phyloP scores from a whole-genome alignment of 331 rosid species.

The Pyracantha coccinea region DNA sequence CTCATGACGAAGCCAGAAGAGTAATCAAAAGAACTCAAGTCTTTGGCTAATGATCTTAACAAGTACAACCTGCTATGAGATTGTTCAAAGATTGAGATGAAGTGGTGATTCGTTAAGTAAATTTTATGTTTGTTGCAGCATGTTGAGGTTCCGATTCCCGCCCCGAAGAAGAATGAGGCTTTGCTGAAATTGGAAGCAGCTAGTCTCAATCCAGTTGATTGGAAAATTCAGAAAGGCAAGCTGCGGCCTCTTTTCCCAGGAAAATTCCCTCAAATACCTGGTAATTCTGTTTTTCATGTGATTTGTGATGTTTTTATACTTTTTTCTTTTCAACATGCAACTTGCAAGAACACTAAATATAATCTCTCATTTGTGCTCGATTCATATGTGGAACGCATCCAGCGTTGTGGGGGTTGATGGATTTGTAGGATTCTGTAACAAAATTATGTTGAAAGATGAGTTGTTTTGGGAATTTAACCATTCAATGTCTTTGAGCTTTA shows the following conservation, averaged over 20 bases:
- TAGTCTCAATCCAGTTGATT: slow-evolving; percentile 32
- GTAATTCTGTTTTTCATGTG: background rate
- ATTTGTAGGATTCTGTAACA: background rate
- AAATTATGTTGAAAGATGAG: background rate
- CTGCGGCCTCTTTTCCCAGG: slow-evolving; percentile 22
- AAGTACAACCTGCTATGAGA: slow-evolving; percentile 7
- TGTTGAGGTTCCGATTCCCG: slow-evolving; percentile 31
- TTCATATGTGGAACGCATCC: background rate
- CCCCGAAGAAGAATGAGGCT: slow-evolving; percentile 24
- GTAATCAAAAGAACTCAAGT: too few relatives aligned
- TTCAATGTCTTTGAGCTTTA: background rate
- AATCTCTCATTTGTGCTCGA: background rate
- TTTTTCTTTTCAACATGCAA: too few relatives aligned
- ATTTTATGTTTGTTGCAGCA: slow-evolving; percentile 10
- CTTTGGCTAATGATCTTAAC: too few relatives aligned
- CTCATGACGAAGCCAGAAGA: too few relatives aligned
- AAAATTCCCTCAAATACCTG: slow-evolving; percentile 34
- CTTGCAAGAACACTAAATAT: too few relatives aligned
- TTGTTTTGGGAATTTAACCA: background rate
- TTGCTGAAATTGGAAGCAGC: slow-evolving; percentile 39
- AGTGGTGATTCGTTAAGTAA: background rate
- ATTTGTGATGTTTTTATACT: background rate
- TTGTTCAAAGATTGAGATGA: background rate
- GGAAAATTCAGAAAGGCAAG: slow-evolving; percentile 34
- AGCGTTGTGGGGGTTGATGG: background rate